Evolutionary conservation across 805 yeast genomes (phyloP).

Genomic region (Starmerella stigmatis): DNA sequence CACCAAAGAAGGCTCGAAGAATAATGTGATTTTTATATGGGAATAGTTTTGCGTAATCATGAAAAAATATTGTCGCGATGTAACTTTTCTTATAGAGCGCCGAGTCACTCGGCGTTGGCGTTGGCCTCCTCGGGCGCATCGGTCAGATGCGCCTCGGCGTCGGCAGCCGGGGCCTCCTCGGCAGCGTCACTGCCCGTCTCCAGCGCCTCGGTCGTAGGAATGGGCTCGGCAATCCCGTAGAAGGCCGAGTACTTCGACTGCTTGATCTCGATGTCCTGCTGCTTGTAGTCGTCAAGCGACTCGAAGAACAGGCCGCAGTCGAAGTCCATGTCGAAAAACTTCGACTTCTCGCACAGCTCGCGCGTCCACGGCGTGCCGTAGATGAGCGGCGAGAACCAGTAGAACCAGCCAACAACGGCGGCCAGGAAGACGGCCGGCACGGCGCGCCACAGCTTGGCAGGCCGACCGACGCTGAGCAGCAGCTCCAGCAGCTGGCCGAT

Average conservation of each 20-base stretch:
- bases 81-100: background rate
- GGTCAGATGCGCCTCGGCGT: background rate
- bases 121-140: background rate
- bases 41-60: too few species aligned
- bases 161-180: constrained; percentile 2
- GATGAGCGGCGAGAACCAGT: constrained; percentile 56
- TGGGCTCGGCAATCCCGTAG: constrained; percentile 14
- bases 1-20: too few species aligned
- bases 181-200: constrained; percentile 7
- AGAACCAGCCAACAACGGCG: constrained; percentile 45
- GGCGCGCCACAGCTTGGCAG: constrained; percentile 25
- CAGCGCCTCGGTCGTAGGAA: constrained; percentile 10
- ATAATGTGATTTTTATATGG: too few species aligned
- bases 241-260: constrained; percentile 19
- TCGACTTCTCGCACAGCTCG: constrained; percentile 49
- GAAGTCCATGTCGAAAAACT: constrained; percentile 76
- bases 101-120: background rate
- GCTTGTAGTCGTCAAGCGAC: constrained; percentile 25
- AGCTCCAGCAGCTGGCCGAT: constrained; percentile 48
- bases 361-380: constrained; percentile 77
- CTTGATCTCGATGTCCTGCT: constrained; percentile 18
- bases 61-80: background rate
- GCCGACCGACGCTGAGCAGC: constrained; percentile 22
- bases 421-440: constrained; percentile 42
- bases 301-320: constrained; percentile 53